These are phyloP conservation scores for Hemisphaericaspora xylanilytica DNA, from an alignment of 1,139 yeast genomes.

Conservation along the genomic window DNA sequence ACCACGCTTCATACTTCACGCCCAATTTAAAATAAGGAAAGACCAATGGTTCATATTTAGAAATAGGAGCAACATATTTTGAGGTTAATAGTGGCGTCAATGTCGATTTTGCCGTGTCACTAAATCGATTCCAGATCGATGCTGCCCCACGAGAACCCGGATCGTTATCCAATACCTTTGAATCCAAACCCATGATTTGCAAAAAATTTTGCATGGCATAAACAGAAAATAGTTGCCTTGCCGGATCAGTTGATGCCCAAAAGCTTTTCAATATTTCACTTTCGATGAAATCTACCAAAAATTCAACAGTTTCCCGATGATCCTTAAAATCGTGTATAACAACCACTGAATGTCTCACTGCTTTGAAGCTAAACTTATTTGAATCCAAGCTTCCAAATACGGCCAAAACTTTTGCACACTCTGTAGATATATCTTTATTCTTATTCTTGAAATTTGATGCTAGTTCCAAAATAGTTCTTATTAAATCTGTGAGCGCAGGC, in stretches of 20 bases:
- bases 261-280: conserved; percentile 72
- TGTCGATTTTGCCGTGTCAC: conserved; percentile 69
- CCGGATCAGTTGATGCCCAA: conserved; percentile 88
- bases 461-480: conserved; percentile 57
- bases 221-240: conserved; percentile 79
- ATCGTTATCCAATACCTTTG: conserved; percentile 28
- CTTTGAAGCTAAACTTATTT: conserved; percentile 52
- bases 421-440: conserved; percentile 49
- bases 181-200: conserved; percentile 57
- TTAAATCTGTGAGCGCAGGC: conserved; percentile 40
- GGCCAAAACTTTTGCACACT: conserved; percentile 71
- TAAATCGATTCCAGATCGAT: conserved; percentile 60
- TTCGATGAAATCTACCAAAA: conserved; percentile 66
- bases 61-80: conserved; percentile 54
- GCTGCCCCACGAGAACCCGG: conserved; percentile 11
- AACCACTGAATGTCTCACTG: conserved; percentile 43
- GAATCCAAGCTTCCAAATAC: conserved; percentile 78
- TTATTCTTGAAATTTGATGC: conserved; percentile 55
- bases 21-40: conserved; percentile 37
- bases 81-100: conserved; percentile 75
- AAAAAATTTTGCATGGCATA: conserved; percentile 87
- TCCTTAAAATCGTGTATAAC: conserved; percentile 62
- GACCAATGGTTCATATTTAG: conserved; percentile 33
- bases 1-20: conserved; percentile 57
- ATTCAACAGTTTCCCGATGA: conserved; percentile 58